phyloP scores from a whole-genome alignment of 1,284 basidiomycete species.

The Jaminaea rosea region DNA sequence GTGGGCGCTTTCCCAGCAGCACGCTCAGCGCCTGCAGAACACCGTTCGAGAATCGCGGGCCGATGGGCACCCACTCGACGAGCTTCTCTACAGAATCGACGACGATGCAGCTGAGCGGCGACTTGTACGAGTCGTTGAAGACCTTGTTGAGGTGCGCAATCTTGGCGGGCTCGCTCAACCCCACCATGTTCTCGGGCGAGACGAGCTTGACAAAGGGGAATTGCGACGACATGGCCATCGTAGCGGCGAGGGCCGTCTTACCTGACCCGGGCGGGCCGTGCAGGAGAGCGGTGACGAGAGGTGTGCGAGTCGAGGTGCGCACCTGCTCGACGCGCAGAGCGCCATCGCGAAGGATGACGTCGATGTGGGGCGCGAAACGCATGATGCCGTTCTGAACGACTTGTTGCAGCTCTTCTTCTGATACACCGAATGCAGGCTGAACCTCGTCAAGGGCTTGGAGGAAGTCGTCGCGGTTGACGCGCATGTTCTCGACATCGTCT shows the following conservation, averaged over 20 bases:
- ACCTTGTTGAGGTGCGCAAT: constrained; percentile 85
- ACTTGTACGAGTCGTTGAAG: constrained; percentile 94
- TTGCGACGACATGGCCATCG: constrained; percentile 81
- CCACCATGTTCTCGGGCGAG: constrained; percentile 94
- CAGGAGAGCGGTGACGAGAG: constrained; percentile 79
- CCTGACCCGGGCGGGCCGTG: constrained; percentile 82
- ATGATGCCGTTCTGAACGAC: constrained; percentile 97
- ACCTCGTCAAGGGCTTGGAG: constrained; percentile 87
- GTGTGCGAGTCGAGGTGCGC: constrained; percentile 76
- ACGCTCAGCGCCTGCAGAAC: constrained; percentile 88
- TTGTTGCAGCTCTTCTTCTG: constrained; percentile 87
- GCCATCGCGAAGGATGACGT: constrained; percentile 74
- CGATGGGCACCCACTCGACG: constrained; percentile 80
- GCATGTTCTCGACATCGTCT: constrained; percentile 85
- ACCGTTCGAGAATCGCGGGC: constrained; percentile 87
- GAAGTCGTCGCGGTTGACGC: constrained; percentile 82
- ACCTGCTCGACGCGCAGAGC: constrained; percentile 91
- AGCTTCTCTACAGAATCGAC: constrained; percentile 59
- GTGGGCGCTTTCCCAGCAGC: constrained; percentile 77
- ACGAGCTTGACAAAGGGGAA: constrained; percentile 98
- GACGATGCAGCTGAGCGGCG: constrained; percentile 87
- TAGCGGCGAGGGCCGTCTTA: constrained; percentile 90
- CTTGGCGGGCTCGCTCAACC: constrained; percentile 82
- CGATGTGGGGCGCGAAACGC: constrained; percentile 66
- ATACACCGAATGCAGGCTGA: constrained; percentile 91